A percentile compares a stretch with the other conserved stretches of the same genome.
Conservation (phyloP, 257 asterid genomes). For the Jacaranda copaia region DNA sequence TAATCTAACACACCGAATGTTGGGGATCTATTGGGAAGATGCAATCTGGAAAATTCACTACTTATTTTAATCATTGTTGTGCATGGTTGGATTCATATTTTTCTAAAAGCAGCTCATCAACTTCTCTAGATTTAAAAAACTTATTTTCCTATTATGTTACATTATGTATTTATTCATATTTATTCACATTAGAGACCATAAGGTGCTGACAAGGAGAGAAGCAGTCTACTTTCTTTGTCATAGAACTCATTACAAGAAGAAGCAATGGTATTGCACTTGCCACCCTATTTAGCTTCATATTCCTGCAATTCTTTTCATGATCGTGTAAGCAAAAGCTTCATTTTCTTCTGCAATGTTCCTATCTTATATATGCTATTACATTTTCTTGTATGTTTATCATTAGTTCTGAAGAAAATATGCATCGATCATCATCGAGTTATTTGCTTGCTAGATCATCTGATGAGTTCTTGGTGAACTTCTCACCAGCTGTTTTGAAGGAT, state of each 20-base stretch:
- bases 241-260: slow-evolving; percentile 6
- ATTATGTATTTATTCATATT: too few species aligned
- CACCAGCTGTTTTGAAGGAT: slow-evolving; percentile 34
- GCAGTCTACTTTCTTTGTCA: neutral
- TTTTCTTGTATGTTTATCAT: slow-evolving; percentile 22
- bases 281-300: slow-evolving; percentile 8
- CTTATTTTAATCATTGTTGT: too few species aligned
- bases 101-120: too few species aligned
- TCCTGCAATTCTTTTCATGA: neutral
- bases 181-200: too few species aligned
- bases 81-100: too few species aligned
- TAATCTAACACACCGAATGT: too few species aligned
- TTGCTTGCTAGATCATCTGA: slow-evolving; percentile 48
- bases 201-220: too few species aligned
- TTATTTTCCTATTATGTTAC: too few species aligned
- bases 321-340: neutral
- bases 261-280: slow-evolving; percentile 39
- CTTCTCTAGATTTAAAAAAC: too few species aligned
- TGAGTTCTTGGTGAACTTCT: slow-evolving; percentile 53
- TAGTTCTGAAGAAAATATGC: slow-evolving; percentile 41
- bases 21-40: too few species aligned
- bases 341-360: neutral
- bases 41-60: too few species aligned
- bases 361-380: neutral
- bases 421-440: slow-evolving; percentile 53